Base-by-base conservation (phyloP, 2,329 filamentous ascomycete genomes). In the Orbilia blumenaviensis region DNA sequence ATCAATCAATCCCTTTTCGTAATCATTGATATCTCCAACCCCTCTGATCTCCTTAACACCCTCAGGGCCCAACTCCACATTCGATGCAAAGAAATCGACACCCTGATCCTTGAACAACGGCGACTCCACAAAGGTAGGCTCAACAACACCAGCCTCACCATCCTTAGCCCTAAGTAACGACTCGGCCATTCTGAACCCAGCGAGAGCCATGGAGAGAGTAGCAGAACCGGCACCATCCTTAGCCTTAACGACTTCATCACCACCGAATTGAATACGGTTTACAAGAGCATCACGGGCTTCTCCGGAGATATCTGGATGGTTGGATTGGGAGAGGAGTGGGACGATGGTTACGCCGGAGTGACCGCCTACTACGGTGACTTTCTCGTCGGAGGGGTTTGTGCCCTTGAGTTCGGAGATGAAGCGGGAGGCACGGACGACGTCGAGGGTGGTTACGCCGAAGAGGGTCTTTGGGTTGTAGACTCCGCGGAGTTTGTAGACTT, bases 401-500 rank as follows among this genome's bases (percentile, higher is more conserved):
- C 85, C 86, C 90, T 96, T 94, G 86, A 96, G 85, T 89, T 97
- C 90, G 82, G 92, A 93, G 86, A 98, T 95, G 90, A 99, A 99
- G 86, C 94, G 93, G 83, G 91, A 94, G 83, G 95, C 94, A 84
- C 95, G 95, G 85, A 99, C 95, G 79, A 98, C 94, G 82, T 99
- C 95, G 82, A 99, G 93, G 83, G 95, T 98, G 86, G 95, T 99
- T 83, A 99, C 95, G 88, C 95, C 95, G 86, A 99, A 99, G 81
- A 99, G 92, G 83, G 92, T 92, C 91, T 96, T 96, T 85, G 95
- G 94, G 90, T 99, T 94, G 91, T 97, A 99, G 87, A 98, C 94
- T 81, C 93, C 93, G 81, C 87, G 88, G 84, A 89, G 86, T 91
- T 98, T 98, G 92, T 94, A 96, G 84, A 98, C 90, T 89, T 98